Percentiles rank a stretch among this genome's conserved stretches.
Evolutionary conservation across 2,329 filamentous ascomycete species (phyloP).

Genomic region (Pseudogymnoascus sp.): DNA sequence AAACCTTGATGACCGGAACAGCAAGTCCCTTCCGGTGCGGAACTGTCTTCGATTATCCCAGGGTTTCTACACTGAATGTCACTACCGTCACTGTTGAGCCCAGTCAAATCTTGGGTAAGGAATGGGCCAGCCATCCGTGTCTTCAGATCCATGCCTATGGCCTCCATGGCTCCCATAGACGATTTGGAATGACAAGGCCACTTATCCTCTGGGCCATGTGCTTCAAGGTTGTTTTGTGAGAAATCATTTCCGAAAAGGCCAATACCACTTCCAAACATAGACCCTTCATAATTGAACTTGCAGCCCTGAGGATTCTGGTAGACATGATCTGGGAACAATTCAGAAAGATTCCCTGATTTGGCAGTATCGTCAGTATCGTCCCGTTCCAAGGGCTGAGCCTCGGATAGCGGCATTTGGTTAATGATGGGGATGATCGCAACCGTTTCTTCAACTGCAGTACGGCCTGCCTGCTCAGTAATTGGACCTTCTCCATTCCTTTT

Average conservation of each 20-base stretch:
- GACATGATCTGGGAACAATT: background rate
- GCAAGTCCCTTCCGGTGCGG: background rate
- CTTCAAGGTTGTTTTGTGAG: background rate
- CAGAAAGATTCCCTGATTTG: background rate
- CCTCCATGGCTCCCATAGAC: background rate
- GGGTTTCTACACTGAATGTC: background rate
- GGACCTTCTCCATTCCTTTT: background rate
- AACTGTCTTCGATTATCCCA: background rate
- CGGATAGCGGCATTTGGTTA: background rate
- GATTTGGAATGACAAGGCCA: background rate
- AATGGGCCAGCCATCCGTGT: background rate
- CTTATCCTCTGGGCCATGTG: background rate
- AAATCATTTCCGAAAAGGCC: background rate
- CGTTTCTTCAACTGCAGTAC: background rate
- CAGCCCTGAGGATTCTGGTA: background rate
- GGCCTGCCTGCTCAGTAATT: background rate
- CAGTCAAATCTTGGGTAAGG: background rate
- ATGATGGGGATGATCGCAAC: background rate
- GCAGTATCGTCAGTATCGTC: background rate
- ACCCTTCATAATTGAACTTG: background rate
- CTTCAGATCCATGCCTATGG: background rate
- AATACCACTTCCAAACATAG: background rate
- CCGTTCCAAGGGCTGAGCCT: background rate
- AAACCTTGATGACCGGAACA: background rate
- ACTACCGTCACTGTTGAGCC: background rate